Evolutionary conservation across 768 basidiomycete genomes (phyloP), one percentile per base, ranked within the genome.

Genomic region (Panellus pusillus): DNA sequence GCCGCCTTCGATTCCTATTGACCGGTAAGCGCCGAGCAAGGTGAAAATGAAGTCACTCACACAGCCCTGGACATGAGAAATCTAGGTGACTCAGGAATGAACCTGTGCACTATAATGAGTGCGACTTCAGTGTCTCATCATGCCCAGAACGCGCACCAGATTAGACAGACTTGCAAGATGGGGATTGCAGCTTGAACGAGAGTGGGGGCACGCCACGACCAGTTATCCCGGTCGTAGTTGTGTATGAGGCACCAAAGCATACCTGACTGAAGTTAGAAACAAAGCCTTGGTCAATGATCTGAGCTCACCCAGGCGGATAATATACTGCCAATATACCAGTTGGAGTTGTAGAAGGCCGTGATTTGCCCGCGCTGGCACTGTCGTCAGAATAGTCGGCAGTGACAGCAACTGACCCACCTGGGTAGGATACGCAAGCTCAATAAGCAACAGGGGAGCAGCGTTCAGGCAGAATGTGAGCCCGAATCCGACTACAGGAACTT

Each of bases 271-370:
- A 11, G 15, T 9, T 47, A 14, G n/a, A 42, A 39, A 15, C 50
- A 50, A 37, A 37, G 42, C 19, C 7, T 19, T 36, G 32, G 29
- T 40, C 9, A 39, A 29, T 8, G 19, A 15, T 15, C 17, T 24
- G 50, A 48, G 61, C 65, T 42, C 62, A 72, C 71, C 70, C 73
- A 79, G 57, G 77, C 76, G 65, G 83, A 81, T 36, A 83, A 67
- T 53, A 88, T 83, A 55, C 84, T 84, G 9, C 89, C 89, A 32
- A 85, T 62, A 66, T 90, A 90, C 89, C 89, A 91, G 44, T 77
- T 79, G 0, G 84, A 77, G 68, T 91, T 90, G 68, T 84, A 89
- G 51, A 84, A 65, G 9, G 84, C 79, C 14, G 81, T 84, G 18
- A 84, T 70, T 66, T 82, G 81, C 3, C 79, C 83, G 51, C 74